Base-by-base conservation (phyloP, 1,139 yeast genomes). In the Nakaseomyces glabratus region DNA sequence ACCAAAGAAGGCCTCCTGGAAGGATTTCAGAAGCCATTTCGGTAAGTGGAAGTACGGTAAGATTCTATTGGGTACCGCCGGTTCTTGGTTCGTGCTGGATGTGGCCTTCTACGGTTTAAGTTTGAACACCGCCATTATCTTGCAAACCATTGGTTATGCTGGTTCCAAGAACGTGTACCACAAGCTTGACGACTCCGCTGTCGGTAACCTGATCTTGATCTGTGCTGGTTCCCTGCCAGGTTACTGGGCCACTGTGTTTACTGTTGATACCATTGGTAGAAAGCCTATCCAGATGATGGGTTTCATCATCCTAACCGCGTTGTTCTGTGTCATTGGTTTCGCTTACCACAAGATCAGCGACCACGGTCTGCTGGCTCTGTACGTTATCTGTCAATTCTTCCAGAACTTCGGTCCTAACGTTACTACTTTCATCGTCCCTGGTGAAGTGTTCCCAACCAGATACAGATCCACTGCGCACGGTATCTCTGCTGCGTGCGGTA, bases 381-480 rank as follows among this genome's bases (percentile, higher is more conserved):
- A 80, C 66, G 75, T 82, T 48, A 59, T 82, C 41, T 73, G 79
- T 46, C 93, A 82, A 66, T 80, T 84, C 59, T 84, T 84, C 77
- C 76, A 78, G 62, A 82, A 84, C 62, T 84, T 82, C 51, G 95
- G 95, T 57, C 97, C 98, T 58, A 90, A 90, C 71, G 74, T 88
- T 42, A 93, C 97, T 34, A 90, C 98, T 40, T 90, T 90, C 65
- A 73, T 90, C 53, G 76, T 85, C 52, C 97, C 98, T 34, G 98
- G 97, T 62, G 98, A 90, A 69, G 72, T 78, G 55, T 90, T 71
- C 84, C 98, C 98, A 58, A 90, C 98, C 34, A 75, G 93, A 65
- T 85, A 86, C 68, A 84, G 98, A 75, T 90, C 97, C 29, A 79
- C 96, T 48, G 96, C 97, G 37, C 98, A 90, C 60, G 98, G 98